Percentiles rank a stretch among this genome's conserved stretches.
These are phyloP conservation scores for Wickerhamiella cacticola DNA, from an alignment of 805 yeast genomes.

Conservation along the genomic window DNA sequence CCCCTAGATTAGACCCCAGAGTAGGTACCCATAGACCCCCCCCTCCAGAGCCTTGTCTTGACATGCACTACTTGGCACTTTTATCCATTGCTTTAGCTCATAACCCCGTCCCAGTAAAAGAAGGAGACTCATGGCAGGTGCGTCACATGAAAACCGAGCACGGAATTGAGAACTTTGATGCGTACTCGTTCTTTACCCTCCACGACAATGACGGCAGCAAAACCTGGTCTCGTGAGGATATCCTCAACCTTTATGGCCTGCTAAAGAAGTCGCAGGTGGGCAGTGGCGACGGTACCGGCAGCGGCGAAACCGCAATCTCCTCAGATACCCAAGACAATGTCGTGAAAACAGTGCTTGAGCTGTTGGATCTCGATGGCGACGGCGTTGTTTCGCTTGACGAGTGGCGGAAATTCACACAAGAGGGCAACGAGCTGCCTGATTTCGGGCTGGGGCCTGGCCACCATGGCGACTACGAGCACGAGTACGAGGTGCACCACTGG, in stretches of 20 bases:
- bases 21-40: not conserved
- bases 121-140: conserved; percentile 28
- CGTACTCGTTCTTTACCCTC: conserved; percentile 61
- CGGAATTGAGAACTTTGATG: conserved; percentile 57
- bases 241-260: conserved; percentile 71
- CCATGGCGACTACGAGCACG: conserved; percentile 85
- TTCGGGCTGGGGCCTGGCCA: conserved; percentile 90
- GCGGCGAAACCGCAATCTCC: conserved; percentile 55
- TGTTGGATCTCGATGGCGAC: conserved; percentile 58
- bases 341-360: conserved; percentile 39
- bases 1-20: no score
- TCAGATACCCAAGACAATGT: conserved; percentile 44
- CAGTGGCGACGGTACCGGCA: conserved; percentile 81
- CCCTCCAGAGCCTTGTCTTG: no score
- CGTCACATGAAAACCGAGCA: conserved; percentile 87
- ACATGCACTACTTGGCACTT: conserved; percentile 10
- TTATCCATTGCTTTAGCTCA: conserved; percentile 14
- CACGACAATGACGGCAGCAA: conserved; percentile 52
- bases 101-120: conserved; percentile 13
- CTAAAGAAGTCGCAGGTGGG: conserved; percentile 63
- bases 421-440: conserved; percentile 74
- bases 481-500: conserved; percentile 95
- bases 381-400: conserved; percentile 55
- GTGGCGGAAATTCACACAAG: conserved; percentile 47
- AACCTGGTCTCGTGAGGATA: conserved; percentile 54